These are phyloP conservation scores for Pseudognaphalium luteoalbum DNA, from an alignment of 129 eudicot genomes.

Conservation along the genomic window DNA sequence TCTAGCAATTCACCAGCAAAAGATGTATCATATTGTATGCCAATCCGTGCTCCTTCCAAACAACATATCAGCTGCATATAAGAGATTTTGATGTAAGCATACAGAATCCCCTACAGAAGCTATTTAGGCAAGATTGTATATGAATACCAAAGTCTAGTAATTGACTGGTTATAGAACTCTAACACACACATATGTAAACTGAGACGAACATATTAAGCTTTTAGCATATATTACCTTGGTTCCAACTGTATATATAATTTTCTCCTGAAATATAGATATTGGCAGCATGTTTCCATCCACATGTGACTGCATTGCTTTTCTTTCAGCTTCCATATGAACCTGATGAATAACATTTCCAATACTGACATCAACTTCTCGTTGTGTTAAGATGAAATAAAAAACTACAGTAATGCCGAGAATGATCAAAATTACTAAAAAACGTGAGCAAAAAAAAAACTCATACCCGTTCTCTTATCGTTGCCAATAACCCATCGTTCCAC, in stretches of 20 bases:
- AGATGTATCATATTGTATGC: conserved; percentile 86
- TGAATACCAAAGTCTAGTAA: not conserved
- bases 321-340: conserved; percentile 98
- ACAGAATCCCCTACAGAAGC: not conserved
- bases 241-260: conserved; percentile 83
- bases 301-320: conserved; percentile 60
- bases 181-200: not conserved
- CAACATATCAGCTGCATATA: conserved; percentile 73
- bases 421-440: not conserved
- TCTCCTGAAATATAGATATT: conserved; percentile 49
- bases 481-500: conserved; percentile 94
- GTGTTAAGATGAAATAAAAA: not conserved
- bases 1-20: conserved; percentile 67
- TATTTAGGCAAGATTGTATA: not conserved
- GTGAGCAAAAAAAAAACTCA: conserved; percentile 25
- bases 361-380: not conserved
- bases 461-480: conserved; percentile 95
- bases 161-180: not conserved
- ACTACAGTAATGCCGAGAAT: not conserved
- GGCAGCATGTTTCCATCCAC: conserved; percentile 45
- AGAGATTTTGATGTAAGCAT: not conserved
- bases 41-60: conserved; percentile 92
- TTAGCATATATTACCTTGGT: conserved; percentile 52
- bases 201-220: not conserved
- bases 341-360: conserved; percentile 1